These are phyloP conservation scores for Artemisia annua DNA, from an alignment of 129 eudicot genomes.

Conservation along the genomic window DNA sequence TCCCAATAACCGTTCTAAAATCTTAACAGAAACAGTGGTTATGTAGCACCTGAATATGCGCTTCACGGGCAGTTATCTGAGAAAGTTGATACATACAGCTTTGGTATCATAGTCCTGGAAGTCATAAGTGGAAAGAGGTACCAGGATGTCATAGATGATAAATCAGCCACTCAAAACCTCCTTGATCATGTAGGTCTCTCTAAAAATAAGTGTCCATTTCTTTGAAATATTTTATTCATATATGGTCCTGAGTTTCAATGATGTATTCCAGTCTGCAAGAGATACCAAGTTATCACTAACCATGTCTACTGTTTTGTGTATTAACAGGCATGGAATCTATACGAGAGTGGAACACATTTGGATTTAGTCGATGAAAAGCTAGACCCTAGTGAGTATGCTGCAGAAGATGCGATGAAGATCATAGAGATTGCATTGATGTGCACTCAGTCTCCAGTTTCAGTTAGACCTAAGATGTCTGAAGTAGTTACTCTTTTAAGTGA, in stretches of 20 bases:
- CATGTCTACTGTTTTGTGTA: not conserved
- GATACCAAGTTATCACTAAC: not conserved
- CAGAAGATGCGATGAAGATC: constrained; percentile 47
- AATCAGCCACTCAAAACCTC: constrained; percentile 44
- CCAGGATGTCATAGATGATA: constrained; percentile 34
- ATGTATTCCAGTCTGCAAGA: too few relatives aligned
- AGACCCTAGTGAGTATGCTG: constrained; percentile 42
- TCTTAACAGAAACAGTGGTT: constrained; percentile 40
- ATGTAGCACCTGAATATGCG: constrained; percentile 79
- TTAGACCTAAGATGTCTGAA: constrained; percentile 76
- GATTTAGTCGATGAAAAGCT: constrained; percentile 45
- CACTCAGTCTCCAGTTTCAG: constrained; percentile 54
- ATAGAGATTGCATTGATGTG: constrained; percentile 66
- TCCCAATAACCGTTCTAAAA: not conserved
- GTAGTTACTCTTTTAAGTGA: constrained; percentile 60
- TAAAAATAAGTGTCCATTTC: not conserved
- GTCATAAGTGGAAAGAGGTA: constrained; percentile 63
- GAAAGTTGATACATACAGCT: constrained; percentile 77
- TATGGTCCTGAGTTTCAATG: too few relatives aligned
- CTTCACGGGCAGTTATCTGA: constrained; percentile 62
- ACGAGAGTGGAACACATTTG: constrained; percentile 46
- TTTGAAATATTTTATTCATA: not conserved
- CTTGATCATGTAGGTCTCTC: constrained; percentile 51
- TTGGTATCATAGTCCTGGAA: constrained; percentile 68
- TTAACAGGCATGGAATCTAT: constrained; percentile 66